A percentile compares a stretch with the other conserved stretches of the same genome.
These are phyloP conservation scores for Cystobasidiopsis lactophilus DNA, from an alignment of 768 basidiomycete species.

Conservation along the genomic window DNA sequence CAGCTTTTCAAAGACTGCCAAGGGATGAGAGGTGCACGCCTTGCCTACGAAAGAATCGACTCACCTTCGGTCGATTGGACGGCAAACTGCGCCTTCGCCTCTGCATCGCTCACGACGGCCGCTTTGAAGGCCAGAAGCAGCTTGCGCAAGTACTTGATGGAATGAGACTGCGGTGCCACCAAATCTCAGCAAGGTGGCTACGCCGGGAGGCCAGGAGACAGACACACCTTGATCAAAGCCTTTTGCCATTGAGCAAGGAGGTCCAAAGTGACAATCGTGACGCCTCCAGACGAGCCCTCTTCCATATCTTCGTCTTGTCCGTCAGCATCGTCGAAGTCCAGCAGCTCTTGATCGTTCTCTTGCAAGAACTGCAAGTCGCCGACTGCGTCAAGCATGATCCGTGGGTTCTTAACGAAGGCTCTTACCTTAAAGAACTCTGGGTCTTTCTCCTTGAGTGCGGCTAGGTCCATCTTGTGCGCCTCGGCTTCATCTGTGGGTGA, in stretches of 20 bases:
- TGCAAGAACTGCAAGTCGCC: slow-evolving; percentile 43
- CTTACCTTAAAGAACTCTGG: slow-evolving; percentile 79
- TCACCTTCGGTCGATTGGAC: slow-evolving; percentile 43
- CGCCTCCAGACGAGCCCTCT: slow-evolving; percentile 26
- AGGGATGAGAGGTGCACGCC: background rate
- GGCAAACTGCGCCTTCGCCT: background rate
- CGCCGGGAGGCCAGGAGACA: background rate
- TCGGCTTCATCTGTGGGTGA: slow-evolving; percentile 52
- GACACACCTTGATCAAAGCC: slow-evolving; percentile 51
- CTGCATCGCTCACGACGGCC: slow-evolving; percentile 67
- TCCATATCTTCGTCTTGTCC: slow-evolving; percentile 32
- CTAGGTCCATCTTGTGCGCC: slow-evolving; percentile 56
- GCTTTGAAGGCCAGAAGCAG: slow-evolving; percentile 75
- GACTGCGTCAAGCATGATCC: background rate
- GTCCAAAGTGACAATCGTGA: slow-evolving; percentile 42
- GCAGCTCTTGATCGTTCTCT: slow-evolving; percentile 79
- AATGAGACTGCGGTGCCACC: slow-evolving; percentile 42
- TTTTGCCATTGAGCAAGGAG: slow-evolving; percentile 69
- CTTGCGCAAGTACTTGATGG: slow-evolving; percentile 58
- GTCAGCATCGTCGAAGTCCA: slow-evolving; percentile 40
- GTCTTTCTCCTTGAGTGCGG: slow-evolving; percentile 78
- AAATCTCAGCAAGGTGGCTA: background rate
- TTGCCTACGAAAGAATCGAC: background rate
- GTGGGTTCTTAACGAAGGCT: background rate
- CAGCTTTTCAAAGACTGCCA: slow-evolving; percentile 77